phyloP scores from a whole-genome alignment of 108 stramenopile species.

The Mayamaea pseudoterrestris region DNA sequence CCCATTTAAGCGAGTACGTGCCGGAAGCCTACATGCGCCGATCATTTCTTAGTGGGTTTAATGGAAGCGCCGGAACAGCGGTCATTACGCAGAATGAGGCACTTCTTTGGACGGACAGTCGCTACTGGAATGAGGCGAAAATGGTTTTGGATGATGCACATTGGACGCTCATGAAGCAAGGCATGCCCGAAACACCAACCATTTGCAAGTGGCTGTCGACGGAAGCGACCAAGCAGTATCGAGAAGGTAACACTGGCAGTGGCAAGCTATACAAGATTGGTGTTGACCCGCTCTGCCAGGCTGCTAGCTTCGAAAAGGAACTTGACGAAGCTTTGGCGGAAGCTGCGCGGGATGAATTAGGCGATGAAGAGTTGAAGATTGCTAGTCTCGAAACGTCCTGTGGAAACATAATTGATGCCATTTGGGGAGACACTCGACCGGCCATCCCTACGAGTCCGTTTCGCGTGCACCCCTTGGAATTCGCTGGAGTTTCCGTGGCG shows the following conservation, averaged over 20 bases:
- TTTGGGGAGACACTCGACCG: slow-evolving; percentile 85
- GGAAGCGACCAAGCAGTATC: slow-evolving; percentile 23
- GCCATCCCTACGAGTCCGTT: slow-evolving; percentile 61
- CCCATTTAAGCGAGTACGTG: slow-evolving; percentile 87
- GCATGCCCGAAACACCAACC: slow-evolving; percentile 53
- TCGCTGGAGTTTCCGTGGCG: slow-evolving; percentile 64
- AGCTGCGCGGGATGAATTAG: slow-evolving; percentile 27
- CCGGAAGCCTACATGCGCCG: slow-evolving; percentile 83
- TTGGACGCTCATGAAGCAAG: slow-evolving; percentile 81
- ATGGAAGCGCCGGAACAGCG: slow-evolving; percentile 93
- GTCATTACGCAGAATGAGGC: slow-evolving; percentile 48
- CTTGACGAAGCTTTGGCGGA: slow-evolving; percentile 46
- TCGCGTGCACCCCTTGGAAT: slow-evolving; percentile 83
- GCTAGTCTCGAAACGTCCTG: slow-evolving; percentile 37
- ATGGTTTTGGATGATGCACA: slow-evolving; percentile 47
- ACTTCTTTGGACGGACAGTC: slow-evolving; percentile 89
- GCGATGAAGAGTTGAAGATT: slow-evolving; percentile 9
- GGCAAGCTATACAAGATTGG: slow-evolving; percentile 36
- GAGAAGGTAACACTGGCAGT: slow-evolving; percentile 1
- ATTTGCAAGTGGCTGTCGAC: slow-evolving; percentile 51
- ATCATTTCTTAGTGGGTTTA: slow-evolving; percentile 83
- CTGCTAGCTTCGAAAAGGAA: slow-evolving; percentile 69
- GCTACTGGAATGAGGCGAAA: slow-evolving; percentile 92
- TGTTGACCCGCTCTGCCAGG: slow-evolving; percentile 69
- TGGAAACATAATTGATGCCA: slow-evolving; percentile 79